Evolutionary conservation across 2,329 filamentous ascomycete genomes (phyloP).

Genomic region (Balansia obtecta): DNA sequence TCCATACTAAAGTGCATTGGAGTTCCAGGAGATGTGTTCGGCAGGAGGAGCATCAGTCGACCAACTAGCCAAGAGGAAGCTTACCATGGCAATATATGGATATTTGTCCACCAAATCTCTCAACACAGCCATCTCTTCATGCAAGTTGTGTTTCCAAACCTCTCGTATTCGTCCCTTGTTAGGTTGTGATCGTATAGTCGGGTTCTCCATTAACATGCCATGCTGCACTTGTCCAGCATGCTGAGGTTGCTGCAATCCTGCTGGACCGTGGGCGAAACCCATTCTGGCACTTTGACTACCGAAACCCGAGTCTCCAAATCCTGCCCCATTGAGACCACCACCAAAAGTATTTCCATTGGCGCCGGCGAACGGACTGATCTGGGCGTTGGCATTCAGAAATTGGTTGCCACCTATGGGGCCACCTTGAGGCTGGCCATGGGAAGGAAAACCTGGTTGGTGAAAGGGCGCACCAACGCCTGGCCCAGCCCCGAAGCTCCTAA

Average conservation of each 20-base stretch:
- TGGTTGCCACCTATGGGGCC: conserved; percentile 51
- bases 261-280: conserved; percentile 62
- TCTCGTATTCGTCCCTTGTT: conserved; percentile 84
- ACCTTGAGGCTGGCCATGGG: conserved; percentile 37
- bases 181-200: conserved; percentile 32
- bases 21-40: neutral
- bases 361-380: conserved; percentile 52
- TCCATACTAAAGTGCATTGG: neutral
- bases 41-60: neutral
- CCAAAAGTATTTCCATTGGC: conserved; percentile 44
- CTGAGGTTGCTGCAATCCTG: conserved; percentile 47
- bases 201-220: conserved; percentile 29
- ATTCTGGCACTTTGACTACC: conserved; percentile 80
- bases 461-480: conserved; percentile 26
- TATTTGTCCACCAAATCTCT: conserved; percentile 79
- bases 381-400: conserved; percentile 58
- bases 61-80: conserved; percentile 15
- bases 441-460: conserved; percentile 38
- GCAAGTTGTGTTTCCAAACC: conserved; percentile 86
- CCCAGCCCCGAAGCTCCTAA: conserved; percentile 25
- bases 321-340: conserved; percentile 43
- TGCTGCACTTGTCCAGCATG: conserved; percentile 32
- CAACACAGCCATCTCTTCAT: conserved; percentile 79
- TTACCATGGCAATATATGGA: conserved; percentile 94
- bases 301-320: conserved; percentile 57